Percentiles rank a stretch among this genome's conserved stretches.
phyloP scores from a whole-genome alignment of 2,329 filamentous ascomycete genomes.

The Delphinella strobiligena region DNA sequence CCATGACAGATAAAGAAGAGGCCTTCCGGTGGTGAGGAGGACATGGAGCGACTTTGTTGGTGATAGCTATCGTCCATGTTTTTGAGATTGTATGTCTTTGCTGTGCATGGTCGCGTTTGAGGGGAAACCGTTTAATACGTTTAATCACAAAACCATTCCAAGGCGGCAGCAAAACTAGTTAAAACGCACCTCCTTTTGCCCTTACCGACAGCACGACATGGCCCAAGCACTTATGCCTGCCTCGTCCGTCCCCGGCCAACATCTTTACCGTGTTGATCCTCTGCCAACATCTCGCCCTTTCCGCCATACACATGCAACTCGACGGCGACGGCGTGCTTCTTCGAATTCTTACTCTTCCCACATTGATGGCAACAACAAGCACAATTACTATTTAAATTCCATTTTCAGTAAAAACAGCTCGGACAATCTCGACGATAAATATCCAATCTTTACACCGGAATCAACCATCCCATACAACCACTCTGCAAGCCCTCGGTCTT shows the following conservation, averaged over 20 bases:
- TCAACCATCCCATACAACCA: not conserved
- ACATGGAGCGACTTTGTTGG: no score
- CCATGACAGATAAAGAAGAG: no score
- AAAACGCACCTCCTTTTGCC: not conserved
- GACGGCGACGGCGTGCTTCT: not conserved
- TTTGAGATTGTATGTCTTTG: no score
- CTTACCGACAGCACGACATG: not conserved
- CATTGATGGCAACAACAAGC: not conserved
- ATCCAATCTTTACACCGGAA: no score
- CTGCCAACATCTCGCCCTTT: not conserved
- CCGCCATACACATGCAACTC: not conserved
- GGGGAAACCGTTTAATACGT: not conserved
- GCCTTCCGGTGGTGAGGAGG: no score
- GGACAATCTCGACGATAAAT: no score
- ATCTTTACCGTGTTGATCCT: not conserved
- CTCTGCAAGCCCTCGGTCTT: slow-evolving; percentile 8
- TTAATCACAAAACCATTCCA: not conserved
- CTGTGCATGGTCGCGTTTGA: not conserved
- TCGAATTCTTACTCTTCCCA: not conserved
- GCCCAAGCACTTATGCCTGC: not conserved
- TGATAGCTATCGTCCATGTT: no score
- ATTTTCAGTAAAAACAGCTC: not conserved
- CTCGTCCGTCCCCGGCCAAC: not conserved
- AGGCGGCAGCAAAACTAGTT: not conserved
- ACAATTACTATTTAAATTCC: not conserved